These are phyloP conservation scores for Neurospora sp. DNA, from an alignment of 495 filamentous ascomycete species.

Conservation along the genomic window DNA sequence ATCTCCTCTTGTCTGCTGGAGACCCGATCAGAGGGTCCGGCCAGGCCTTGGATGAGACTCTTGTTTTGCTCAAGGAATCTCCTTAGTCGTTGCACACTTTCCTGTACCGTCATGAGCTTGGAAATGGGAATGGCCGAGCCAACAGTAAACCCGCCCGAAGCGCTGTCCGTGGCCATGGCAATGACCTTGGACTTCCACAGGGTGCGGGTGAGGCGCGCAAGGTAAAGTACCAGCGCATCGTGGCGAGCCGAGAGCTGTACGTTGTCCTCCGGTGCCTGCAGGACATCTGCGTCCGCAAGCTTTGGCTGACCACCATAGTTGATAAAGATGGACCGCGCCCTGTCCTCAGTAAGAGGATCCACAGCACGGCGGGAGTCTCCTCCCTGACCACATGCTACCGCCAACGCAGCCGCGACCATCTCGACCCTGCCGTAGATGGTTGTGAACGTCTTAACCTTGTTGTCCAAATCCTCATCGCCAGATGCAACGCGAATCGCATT, in stretches of 20 bases:
- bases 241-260: constrained; percentile 83
- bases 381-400: constrained; percentile 92
- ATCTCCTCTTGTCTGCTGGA: constrained; percentile 79
- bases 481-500: constrained; percentile 58
- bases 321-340: constrained; percentile 77
- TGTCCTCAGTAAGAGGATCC: constrained; percentile 74
- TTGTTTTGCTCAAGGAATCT: constrained; percentile 78
- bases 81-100: constrained; percentile 64
- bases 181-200: constrained; percentile 66
- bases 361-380: constrained; percentile 61
- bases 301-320: constrained; percentile 78
- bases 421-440: constrained; percentile 75
- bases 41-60: constrained; percentile 82
- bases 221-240: constrained; percentile 76
- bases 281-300: constrained; percentile 64
- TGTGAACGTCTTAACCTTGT: constrained; percentile 71
- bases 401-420: constrained; percentile 79
- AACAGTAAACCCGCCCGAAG: constrained; percentile 48
- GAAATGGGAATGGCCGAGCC: constrained; percentile 48
- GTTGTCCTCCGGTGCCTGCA: constrained; percentile 50
- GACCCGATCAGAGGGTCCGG: constrained; percentile 70
- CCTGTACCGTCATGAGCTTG: constrained; percentile 68
- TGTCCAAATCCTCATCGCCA: constrained; percentile 69
- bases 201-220: constrained; percentile 70
- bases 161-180: constrained; percentile 19